Base-by-base conservation (phyloP, 139 green algal species). In the Tetradesmus obliquus region DNA sequence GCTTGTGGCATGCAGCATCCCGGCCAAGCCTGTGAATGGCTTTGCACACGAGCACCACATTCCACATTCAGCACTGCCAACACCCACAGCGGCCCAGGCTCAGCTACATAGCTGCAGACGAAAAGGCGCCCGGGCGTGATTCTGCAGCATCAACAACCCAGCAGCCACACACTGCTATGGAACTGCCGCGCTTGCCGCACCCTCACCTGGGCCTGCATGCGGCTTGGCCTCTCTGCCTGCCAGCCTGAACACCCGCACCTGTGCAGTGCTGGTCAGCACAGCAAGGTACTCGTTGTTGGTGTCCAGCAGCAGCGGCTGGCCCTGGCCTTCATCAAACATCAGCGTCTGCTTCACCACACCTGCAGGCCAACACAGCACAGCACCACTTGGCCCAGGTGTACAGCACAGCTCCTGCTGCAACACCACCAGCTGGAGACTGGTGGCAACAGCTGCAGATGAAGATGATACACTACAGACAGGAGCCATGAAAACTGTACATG, bases 341-440 rank as follows among this genome's bases (percentile, higher is more conserved):
- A 97, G 88, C 3, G 93, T 96, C 90, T 96, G 94, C 94, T 96
- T 94, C 19, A 97, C 93, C 1, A 91, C 94, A 88, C 96, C 94
- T 96, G 91, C 84, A 84, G 0, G 55, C 3, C 76, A 82, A 24
- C n/a, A 90, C n/a, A 79, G 72, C 7, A 66, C 5, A 58, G 74
- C 87, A 86, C 12, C 71, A 84, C 0, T 82, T 79, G 54, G 57
- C 6, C 5, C 22, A 58, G 19, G 8, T 58, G 54, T 1, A 45
- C 24, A 7, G 13, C 19, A 8, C 3, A 10, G 3, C 53, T 66
- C 3, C 53, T 86, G 51, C 12, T 60, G 9, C 12, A 55, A 13
- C 22, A 0, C 22, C 0, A 82, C 6, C 7, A n/a, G 15, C 79
- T n/a, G 45, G 13, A 1, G n/a, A 20, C 45, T 19, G 10, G 12